Percentiles rank a stretch among this genome's conserved stretches.
These are phyloP conservation scores for Lasiodiplodia hormozganensis DNA, from an alignment of 2,329 filamentous ascomycete genomes.

Conservation along the genomic window DNA sequence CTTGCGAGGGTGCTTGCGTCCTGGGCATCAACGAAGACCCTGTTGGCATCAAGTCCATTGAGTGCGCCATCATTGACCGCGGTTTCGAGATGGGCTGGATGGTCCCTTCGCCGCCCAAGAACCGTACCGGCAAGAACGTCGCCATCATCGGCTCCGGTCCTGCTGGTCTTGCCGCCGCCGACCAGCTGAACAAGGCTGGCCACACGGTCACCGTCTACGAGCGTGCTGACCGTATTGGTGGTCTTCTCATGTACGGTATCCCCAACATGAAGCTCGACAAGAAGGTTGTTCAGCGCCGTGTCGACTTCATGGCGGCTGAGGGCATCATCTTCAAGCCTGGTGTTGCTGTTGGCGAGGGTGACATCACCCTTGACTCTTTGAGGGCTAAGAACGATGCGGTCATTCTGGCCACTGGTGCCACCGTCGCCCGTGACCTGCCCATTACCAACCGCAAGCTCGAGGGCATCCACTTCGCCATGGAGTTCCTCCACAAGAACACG, in stretches of 20 bases:
- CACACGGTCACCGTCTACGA: slow-evolving; percentile 91
- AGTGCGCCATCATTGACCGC: slow-evolving; percentile 96
- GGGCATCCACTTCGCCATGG: slow-evolving; percentile 95
- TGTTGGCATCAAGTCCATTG: slow-evolving; percentile 97
- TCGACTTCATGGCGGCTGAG: slow-evolving; percentile 92
- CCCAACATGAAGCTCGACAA: slow-evolving; percentile 99
- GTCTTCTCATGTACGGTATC: slow-evolving; percentile 97
- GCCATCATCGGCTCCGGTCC: slow-evolving; percentile 93
- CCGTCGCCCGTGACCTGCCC: slow-evolving; percentile 89
- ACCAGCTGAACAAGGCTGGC: slow-evolving; percentile 92
- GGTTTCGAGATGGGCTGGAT: slow-evolving; percentile 99
- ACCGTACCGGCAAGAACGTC: slow-evolving; percentile 85
- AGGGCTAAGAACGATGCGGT: slow-evolving; percentile 80
- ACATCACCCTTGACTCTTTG: slow-evolving; percentile 72
- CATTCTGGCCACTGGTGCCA: slow-evolving; percentile 89
- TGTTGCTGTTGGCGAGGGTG: slow-evolving; percentile 76
- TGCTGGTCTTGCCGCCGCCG: slow-evolving; percentile 85
- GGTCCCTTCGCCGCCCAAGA: slow-evolving; percentile 78
- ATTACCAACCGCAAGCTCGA: slow-evolving; percentile 88
- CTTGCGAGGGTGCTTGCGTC: slow-evolving; percentile 95
- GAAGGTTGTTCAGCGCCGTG: slow-evolving; percentile 92
- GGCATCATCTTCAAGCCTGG: slow-evolving; percentile 83
- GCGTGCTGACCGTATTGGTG: slow-evolving; percentile 87
- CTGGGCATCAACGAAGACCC: slow-evolving; percentile 96
- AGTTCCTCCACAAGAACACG: slow-evolving; percentile 96